Conservation (phyloP, 192 early-diverging fungal genomes). For the Coemansia sp. region DNA sequence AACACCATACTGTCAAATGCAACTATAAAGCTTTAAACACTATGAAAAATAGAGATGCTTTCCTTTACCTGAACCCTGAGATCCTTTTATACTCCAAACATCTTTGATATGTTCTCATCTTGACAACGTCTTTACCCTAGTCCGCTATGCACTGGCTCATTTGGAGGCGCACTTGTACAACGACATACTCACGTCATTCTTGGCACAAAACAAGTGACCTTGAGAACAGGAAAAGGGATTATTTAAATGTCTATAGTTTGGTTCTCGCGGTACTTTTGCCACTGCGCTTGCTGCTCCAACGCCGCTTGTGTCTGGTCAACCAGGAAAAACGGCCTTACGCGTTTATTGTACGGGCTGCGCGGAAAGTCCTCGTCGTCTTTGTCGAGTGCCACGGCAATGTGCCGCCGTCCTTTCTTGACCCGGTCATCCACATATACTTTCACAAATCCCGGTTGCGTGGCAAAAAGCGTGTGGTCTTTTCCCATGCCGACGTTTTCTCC, state of each 20-base stretch:
- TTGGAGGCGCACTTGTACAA: no score
- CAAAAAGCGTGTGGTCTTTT: conserved; percentile 77
- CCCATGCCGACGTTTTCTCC: conserved; percentile 79
- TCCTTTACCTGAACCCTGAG: neutral
- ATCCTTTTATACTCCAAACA: neutral
- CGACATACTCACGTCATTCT: neutral
- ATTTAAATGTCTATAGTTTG: neutral
- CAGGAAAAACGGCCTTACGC: conserved; percentile 67
- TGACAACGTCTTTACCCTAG: no score
- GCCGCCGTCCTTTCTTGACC: conserved; percentile 60
- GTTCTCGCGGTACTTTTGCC: conserved; percentile 34
- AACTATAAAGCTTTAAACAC: neutral
- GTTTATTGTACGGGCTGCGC: conserved; percentile 59
- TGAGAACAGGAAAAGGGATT: no score
- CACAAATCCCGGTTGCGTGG: conserved; percentile 70
- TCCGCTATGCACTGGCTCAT: no score
- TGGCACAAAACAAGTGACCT: neutral
- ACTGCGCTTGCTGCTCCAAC: conserved; percentile 35
- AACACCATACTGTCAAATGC: conserved; percentile 11
- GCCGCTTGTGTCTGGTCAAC: conserved; percentile 52
- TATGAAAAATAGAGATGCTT: no score
- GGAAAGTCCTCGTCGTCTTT: conserved; percentile 64
- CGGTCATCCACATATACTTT: conserved; percentile 69
- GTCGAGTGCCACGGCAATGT: conserved; percentile 65
- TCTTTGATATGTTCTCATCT: no score